These are phyloP conservation scores for Botrytis deweyae DNA, from an alignment of 2,329 filamentous ascomycete species.

Conservation along the genomic window DNA sequence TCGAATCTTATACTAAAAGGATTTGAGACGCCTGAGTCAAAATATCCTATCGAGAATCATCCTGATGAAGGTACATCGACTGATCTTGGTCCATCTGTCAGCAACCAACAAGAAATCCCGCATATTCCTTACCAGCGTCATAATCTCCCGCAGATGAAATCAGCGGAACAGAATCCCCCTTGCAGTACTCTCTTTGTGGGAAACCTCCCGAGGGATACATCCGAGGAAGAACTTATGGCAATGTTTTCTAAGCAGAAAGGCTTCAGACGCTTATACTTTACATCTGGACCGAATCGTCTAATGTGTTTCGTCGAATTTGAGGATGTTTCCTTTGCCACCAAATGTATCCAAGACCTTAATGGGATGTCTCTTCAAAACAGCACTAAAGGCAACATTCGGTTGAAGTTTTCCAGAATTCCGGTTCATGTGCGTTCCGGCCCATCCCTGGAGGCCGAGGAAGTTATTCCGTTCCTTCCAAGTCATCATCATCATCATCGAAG, in stretches of 20 bases:
- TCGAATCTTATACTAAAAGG: no score
- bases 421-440: constrained; percentile 77
- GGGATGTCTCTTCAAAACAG: constrained; percentile 86
- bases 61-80: constrained; percentile 57
- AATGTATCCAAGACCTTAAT: constrained; percentile 85
- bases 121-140: constrained; percentile 54
- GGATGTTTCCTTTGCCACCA: constrained; percentile 86
- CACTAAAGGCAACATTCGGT: constrained; percentile 86
- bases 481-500: no score
- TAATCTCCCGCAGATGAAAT: constrained; percentile 82
- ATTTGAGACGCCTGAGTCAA: no score
- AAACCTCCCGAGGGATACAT: constrained; percentile 90
- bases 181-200: constrained; percentile 98
- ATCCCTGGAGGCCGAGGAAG: no score
- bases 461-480: no score
- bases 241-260: constrained; percentile 91
- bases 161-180: constrained; percentile 91
- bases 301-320: constrained; percentile 99
- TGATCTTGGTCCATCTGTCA: no score
- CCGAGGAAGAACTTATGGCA: constrained; percentile 90
- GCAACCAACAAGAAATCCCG: constrained; percentile 51
- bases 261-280: constrained; percentile 92
- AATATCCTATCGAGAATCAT: constrained; percentile 62
- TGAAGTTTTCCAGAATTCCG: constrained; percentile 75
- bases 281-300: constrained; percentile 89